Evolutionary conservation across 1,139 yeast genomes (phyloP), one percentile per base, ranked within the genome.

Genomic region (Sugiyamaella castrensis): DNA sequence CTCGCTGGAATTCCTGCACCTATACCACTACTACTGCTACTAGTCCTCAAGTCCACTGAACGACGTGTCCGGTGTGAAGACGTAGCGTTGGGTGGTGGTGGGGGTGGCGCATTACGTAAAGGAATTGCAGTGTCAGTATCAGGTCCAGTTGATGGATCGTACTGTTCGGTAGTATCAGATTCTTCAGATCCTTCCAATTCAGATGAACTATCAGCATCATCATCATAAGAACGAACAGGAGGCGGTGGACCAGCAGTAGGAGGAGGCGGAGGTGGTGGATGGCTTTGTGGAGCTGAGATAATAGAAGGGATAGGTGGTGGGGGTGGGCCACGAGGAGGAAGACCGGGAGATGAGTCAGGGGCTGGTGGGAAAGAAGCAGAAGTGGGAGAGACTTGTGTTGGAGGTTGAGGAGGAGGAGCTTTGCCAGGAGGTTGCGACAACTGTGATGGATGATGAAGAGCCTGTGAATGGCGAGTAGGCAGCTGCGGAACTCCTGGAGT

Each of bases 321-420:
- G 16, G 64, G 55, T 12, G 48, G 48, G 19, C 44, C 40, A 13
- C 27, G 38, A 16, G 58, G 46, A 10, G 54, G 40, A 28, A 54
- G 54, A 32, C 54, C 54, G 39, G 61, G 55, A 26, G 56, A 60
- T 13, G 61, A 53, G 16, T 47, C 45, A 10, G 62, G 57, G 8
- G 58, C 24, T 4, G 19, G 33, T 4, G 19, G 33, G 11, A 29
- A 11, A 15, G 41, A 24, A 11, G 12, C n/a, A 8, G 41, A 38
- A 38, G 19, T 15, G 30, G 62, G 55, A 11, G 55, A 50, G 4
- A 62, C 60, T 4, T 62, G 47, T 9, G 54, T 52, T 11, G 64
- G 61, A 12, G 57, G 55, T 9, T 63, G 60, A 16, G 66, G 62
- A 5, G 62, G 43, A 2, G 39, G 49, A 13, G 50, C 51, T 24